A percentile compares a stretch with the other conserved stretches of the same genome.
These are phyloP conservation scores for Cordyceps cicadae DNA, from an alignment of 2,329 filamentous ascomycete species.

Conservation along the genomic window DNA sequence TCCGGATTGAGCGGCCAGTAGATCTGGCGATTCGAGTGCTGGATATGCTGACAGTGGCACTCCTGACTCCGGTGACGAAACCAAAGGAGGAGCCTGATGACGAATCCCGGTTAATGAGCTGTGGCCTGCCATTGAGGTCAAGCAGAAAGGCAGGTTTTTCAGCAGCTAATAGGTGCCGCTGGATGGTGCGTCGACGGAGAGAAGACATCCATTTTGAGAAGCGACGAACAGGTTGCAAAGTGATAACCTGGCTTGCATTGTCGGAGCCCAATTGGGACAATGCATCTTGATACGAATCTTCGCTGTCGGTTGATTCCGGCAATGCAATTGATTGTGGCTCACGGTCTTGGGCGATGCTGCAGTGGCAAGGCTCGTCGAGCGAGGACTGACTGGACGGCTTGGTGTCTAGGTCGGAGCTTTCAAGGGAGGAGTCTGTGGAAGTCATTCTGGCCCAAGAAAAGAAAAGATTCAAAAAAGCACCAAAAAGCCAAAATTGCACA, in stretches of 20 bases:
- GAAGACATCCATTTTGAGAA: constrained; percentile 60
- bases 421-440: constrained; percentile 1
- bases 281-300: constrained; percentile 3
- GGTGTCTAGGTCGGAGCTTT: not conserved
- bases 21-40: constrained; percentile 33
- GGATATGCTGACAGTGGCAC: constrained; percentile 68
- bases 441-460: constrained; percentile 11
- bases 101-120: constrained; percentile 40
- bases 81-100: constrained; percentile 69
- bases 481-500: constrained; percentile 9
- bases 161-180: constrained; percentile 21
- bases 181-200: constrained; percentile 49
- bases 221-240: not conserved
- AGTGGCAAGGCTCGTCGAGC: constrained; percentile 1
- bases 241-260: constrained; percentile 1
- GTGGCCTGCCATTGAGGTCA: not conserved
- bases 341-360: not conserved
- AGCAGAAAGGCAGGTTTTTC: not conserved
- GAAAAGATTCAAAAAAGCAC: constrained; percentile 4
- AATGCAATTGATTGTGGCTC: not conserved
- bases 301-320: constrained; percentile 4
- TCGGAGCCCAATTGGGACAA: not conserved
- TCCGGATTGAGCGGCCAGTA: constrained; percentile 2
- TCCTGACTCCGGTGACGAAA: constrained; percentile 74
- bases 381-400: constrained; percentile 2